Evolutionary conservation across 2,329 filamentous ascomycete genomes (phyloP), one percentile per base, ranked within the genome.

Genomic region (Penicillium rolfsii): DNA sequence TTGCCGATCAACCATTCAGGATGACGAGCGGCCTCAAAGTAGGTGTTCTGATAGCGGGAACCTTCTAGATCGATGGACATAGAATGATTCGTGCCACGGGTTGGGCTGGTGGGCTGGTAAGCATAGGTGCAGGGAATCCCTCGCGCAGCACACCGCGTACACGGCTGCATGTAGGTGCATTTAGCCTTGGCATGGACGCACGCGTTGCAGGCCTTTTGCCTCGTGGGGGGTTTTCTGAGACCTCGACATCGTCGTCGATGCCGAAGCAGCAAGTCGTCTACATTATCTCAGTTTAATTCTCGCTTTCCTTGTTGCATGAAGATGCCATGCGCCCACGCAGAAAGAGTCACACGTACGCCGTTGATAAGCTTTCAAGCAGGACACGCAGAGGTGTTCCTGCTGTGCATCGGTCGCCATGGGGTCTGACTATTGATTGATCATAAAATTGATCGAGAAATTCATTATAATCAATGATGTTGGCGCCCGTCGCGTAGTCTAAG

Each of bases 171-270:
- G 59, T 55, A 55, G 56, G 6, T 59, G 63, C 67, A 67, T 60
- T 60, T 69, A 41, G 67, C 56, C 55, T 65, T 67, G n/a, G 65
- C 58, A 45, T 62, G 62, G 38, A 69, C 62, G 49, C 67, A 69
- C 8, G 38, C 38, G 11, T 26, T 60, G 56, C 64, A 69, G 9
- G 66, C 62, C 54, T 63, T 67, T 36, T 60, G 64, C 26, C 67
- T 62, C 22, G 56, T 63, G n/a, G 59, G 7, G 5, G 2, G 36
- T 35, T 60, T 63, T 43, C 46, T 55, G 7, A 56, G 50, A 12
- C 61, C 55, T 45, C 55, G 67, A 55, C 65, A 66, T 14, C 65
- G 67, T n/a, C 61, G 61, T 36, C 62, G 62, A 61, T 69, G 62
- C 30, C 61, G 67, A 33, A 64, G 38, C 30, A 66, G 59, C 14